Evolutionary conservation across 2,329 filamentous ascomycete genomes (phyloP).

Genomic region (Fusarium fujikuroi): DNA sequence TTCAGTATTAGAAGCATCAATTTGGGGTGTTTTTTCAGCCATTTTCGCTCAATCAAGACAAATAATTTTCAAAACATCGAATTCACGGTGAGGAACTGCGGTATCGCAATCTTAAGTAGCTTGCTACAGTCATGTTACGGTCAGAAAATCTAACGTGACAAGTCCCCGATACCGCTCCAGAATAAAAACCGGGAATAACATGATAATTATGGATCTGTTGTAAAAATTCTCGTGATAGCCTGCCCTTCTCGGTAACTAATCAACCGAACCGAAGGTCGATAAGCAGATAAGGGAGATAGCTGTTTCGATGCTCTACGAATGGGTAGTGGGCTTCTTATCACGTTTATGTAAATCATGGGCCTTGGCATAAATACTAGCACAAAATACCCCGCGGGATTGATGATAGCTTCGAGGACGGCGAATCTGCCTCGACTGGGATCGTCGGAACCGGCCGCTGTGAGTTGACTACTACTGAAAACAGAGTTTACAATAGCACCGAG

Average conservation of each 20-base stretch:
- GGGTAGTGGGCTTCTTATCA: not conserved
- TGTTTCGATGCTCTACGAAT: not conserved
- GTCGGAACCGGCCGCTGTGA: not conserved
- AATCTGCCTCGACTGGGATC: not conserved
- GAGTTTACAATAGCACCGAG: not conserved
- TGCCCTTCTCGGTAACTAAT: not conserved
- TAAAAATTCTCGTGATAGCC: slow-evolving; percentile 5
- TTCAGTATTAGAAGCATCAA: not conserved
- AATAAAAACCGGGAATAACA: slow-evolving; percentile 1
- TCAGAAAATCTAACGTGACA: not conserved
- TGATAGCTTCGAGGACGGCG: not conserved
- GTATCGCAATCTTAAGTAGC: not conserved
- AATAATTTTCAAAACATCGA: too few relatives aligned
- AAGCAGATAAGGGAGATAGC: not conserved
- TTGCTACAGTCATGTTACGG: not conserved
- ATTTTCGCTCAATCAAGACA: not conserved
- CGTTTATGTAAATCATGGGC: not conserved
- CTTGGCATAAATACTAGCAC: not conserved
- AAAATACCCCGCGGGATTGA: not conserved
- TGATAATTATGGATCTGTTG: not conserved
- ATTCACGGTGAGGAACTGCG: not conserved
- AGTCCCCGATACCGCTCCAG: not conserved
- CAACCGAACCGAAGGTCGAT: not conserved
- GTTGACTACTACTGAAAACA: not conserved
- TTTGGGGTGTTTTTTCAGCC: not conserved